These are phyloP conservation scores for Theileria orientalis DNA, from an alignment of 169 alveolate genomes.

Conservation along the genomic window DNA sequence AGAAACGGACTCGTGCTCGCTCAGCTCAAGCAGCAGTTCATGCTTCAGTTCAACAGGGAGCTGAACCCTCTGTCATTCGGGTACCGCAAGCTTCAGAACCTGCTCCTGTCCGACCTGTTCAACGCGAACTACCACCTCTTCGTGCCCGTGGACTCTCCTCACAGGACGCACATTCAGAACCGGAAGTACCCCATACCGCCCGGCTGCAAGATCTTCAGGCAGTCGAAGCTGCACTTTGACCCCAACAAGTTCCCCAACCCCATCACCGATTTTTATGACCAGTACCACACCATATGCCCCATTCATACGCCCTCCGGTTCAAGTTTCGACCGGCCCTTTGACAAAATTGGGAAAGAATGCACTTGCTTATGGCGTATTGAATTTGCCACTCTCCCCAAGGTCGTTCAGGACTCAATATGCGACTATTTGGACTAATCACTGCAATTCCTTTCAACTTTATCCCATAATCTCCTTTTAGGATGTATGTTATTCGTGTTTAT, in stretches of 20 bases:
- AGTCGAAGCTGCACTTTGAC: constrained; percentile 56
- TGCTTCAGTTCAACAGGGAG: constrained; percentile 73
- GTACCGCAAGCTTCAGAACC: constrained; percentile 70
- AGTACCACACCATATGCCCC: constrained; percentile 12
- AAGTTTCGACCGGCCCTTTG: not conserved
- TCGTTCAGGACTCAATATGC: not conserved
- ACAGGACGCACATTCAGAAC: constrained; percentile 76
- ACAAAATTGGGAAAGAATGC: not conserved
- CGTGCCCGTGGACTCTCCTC: constrained; percentile 73
- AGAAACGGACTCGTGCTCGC: constrained; percentile 74
- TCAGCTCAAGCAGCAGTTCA: constrained; percentile 75
- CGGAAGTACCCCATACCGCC: constrained; percentile 67
- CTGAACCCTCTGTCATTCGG: constrained; percentile 73
- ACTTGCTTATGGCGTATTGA: not conserved
- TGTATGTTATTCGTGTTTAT: not conserved
- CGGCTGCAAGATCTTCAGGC: constrained; percentile 66
- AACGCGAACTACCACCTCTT: constrained; percentile 61
- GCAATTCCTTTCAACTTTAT: constrained; percentile 10
- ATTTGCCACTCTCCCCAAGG: not conserved
- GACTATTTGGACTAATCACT: not conserved
- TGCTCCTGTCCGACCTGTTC: constrained; percentile 69
- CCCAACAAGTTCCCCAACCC: constrained; percentile 53
- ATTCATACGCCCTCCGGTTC: not conserved
- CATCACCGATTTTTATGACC: constrained; percentile 51
- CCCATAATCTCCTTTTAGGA: not conserved